Evolutionary conservation across 176 grass and related monocot genomes (phyloP), one percentile per base, ranked within the genome.

Genomic region (Phragmites australis): DNA sequence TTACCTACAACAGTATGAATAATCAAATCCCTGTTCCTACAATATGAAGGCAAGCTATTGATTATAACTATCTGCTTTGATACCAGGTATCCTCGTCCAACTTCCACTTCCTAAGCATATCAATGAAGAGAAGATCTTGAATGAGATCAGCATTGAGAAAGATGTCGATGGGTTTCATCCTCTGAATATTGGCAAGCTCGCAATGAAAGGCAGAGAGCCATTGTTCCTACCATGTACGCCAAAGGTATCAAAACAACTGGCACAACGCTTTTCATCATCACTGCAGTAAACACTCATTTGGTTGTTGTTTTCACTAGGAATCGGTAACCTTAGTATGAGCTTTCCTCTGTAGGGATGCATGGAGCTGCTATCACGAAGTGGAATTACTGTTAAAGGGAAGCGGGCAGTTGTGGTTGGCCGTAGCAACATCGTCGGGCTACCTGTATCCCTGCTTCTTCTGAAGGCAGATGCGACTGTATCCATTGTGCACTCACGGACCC

Each of bases 111-210:
- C 95, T 64, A 93, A 94, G 73, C 90, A 98, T 82, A 98, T 94
- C 71, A 91, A 98, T 56, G 92, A 98, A 84, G 96, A 95, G 65
- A 98, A 77, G 79, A 88, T 98, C 44, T 47, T 98, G 64, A 90
- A 51, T 6, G 90, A 95, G 68, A 93, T 98, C 5, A 86, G 75
- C 76, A 89, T 98, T 34, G 88, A 95, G 45, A 98, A 98, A 88
- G 95, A 98, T 79, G 96, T 98, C 0, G 96, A 98, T 80, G 96
- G 96, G 27, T 98, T 98, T 81, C 96, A 98, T 89, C 96, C 96
- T 65, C 75, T 98, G 65, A 98, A 98, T 85, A 94, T 94, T 73
- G 96, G 96, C 46, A 94, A 94, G 57, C 96, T 98, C 17, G 96
- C 92, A 77, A 98, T 98, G 96, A 93, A 98, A 91, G 96, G 92